phyloP scores from a whole-genome alignment of 768 basidiomycete genomes.

The Mycena galopus region DNA sequence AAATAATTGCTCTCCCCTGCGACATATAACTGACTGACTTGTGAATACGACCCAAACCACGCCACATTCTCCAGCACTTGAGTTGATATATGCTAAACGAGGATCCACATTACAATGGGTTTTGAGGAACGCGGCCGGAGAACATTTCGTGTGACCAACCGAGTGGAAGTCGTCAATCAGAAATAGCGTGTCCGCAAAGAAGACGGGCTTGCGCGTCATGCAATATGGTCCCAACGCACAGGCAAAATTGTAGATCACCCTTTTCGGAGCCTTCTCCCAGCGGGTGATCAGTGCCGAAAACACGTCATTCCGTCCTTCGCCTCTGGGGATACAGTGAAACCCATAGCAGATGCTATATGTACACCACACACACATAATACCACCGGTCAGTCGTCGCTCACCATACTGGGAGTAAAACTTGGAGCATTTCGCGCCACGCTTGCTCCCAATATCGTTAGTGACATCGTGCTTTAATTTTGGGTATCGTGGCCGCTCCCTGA shows the following conservation, averaged over 20 bases:
- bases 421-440: slow-evolving; percentile 36
- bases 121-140: slow-evolving; percentile 41
- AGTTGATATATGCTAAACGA: too few relatives aligned
- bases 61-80: too few relatives aligned
- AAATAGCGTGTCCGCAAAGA: too few relatives aligned
- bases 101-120: slow-evolving; percentile 40
- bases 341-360: too few relatives aligned
- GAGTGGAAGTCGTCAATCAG: too few relatives aligned
- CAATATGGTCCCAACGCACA: too few relatives aligned
- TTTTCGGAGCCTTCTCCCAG: slow-evolving; percentile 44
- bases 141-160: too few relatives aligned
- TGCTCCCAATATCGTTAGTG: not conserved
- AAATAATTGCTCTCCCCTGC: slow-evolving; percentile 37
- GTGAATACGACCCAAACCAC: not conserved
- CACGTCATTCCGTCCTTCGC: slow-evolving; percentile 54
- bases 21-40: too few relatives aligned
- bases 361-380: slow-evolving; percentile 44
- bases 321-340: slow-evolving; percentile 51
- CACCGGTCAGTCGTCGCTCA: slow-evolving; percentile 32
- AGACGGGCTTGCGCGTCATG: too few relatives aligned
- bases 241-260: too few relatives aligned
- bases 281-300: slow-evolving; percentile 54
- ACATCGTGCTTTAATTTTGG: slow-evolving; percentile 27
- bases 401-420: slow-evolving; percentile 40
- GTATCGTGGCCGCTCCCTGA: slow-evolving; percentile 29